Evolutionary conservation across 352 stramenopile species (phyloP), one percentile per base, ranked within the genome.

Genomic region (Blastocystis sp.): DNA sequence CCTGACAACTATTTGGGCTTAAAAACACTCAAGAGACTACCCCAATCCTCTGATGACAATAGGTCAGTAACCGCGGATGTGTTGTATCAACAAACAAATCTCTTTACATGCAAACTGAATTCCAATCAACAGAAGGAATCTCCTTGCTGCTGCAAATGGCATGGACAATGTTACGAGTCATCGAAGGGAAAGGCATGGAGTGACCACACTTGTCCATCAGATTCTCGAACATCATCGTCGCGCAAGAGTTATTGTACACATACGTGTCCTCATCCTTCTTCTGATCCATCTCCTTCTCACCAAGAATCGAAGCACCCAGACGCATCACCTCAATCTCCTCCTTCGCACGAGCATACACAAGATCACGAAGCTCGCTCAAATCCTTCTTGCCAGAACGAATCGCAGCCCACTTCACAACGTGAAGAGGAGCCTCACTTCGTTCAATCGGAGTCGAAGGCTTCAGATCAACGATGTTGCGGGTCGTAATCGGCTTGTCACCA

Each of bases 71-170:
- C n/a, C n/a, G n/a, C n/a, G n/a, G n/a, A n/a, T n/a, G n/a, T n/a
- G n/a, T n/a, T n/a, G n/a, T n/a, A n/a, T n/a, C n/a, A n/a, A n/a
- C n/a, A n/a, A n/a, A n/a, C n/a, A 59, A 54, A 54, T 21, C 11
- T 59, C 57, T n/a, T 61, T 61, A 81, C 69, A 81, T 81, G 42
- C 63, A 75, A 75, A 75, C 16, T n/a, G 14, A n/a, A 75, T 53
- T n/a, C 63, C 63, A 75, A 21, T 75, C 46, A 4, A 75, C 63
- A n/a, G n/a, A n/a, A 75, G 63, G 63, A 53, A 75, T 34, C 16
- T 49, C 46, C 46, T 27, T 16, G 14, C 46, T 29, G 21, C n/a
- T 16, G 1, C 63, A 75, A 75, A 75, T 53, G 14, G 27, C 48
- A 61, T 57, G 69, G 24, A 81, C 32, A 4, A 81, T 48, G 34